Base-by-base conservation (phyloP, 2,329 filamentous ascomycete species). In the Sporothrix inflata region DNA sequence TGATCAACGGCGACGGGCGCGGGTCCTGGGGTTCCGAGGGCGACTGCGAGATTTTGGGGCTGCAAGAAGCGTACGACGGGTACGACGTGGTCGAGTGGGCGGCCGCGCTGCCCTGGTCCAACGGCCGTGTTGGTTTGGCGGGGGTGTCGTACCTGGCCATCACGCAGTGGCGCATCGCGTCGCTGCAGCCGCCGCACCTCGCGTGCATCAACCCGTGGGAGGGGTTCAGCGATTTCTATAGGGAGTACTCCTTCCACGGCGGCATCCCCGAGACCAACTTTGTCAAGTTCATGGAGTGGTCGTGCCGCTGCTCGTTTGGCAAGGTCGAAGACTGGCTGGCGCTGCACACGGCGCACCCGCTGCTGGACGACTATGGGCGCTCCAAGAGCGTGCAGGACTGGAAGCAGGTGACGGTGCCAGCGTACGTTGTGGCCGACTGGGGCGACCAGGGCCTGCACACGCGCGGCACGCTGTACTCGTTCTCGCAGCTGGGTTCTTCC, bases 151-250 rank as follows among this genome's bases (percentile, higher is more conserved):
- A 86, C 76, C 85, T 84, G 66, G 83, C 82, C 4, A 83, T 77
- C 40, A 69, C 75, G 4, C 83, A 86, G 74, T 86, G 84, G 84
- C 80, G 83, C 0, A 83, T 85, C 0, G 84, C 84, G 0, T 83
- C 84, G 4, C 80, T 83, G 0, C 77, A 79, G 2, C 84, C 84
- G 4, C 84, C 82, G 75, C 84, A 83, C 0, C 75, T 86, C 1
- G 79, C 82, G 0, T 83, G 83, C 4, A 86, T 86, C 4, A 77
- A 85, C 0, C 84, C 84, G 0, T 85, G 79, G 84, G 85, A 87
- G 76, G 85, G 85, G n/a, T 85, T 85, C 82, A 84, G 83, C 0
- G 85, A 87, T 71, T 85, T 84, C 73, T 87, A 87, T 76, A 78
- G 85, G 1, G 88, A 90, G 49, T 53, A 53, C 49, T 4, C 49